Conservation (phyloP, 108 stramenopile species). For the Stephanodiscus minutulus region DNA sequence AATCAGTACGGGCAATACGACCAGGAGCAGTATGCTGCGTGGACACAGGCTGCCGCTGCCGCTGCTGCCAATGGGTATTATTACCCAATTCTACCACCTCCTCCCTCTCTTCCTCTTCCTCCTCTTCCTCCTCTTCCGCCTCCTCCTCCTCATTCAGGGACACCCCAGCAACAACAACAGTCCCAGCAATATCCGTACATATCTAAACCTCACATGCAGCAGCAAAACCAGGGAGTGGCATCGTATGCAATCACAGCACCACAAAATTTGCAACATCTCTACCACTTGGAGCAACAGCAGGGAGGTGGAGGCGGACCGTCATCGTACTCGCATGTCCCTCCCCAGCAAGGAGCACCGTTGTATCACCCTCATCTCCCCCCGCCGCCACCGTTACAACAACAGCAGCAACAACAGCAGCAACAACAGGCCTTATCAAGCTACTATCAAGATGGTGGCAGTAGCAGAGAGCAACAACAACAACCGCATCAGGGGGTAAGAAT, state of each 20-base stretch:
- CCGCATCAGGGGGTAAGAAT: background rate
- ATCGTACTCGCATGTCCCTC: constrained; percentile 5
- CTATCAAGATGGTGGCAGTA: constrained; percentile 12
- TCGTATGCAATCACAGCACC: background rate
- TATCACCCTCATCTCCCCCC: constrained; percentile 5
- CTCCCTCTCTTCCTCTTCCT: constrained; percentile 30
- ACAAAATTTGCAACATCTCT: constrained; percentile 4
- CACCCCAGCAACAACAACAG: constrained; percentile 22
- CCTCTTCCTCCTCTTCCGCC: constrained; percentile 12
- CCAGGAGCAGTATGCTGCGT: constrained; percentile 48
- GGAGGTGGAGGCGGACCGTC: background rate
- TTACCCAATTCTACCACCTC: constrained; percentile 39
- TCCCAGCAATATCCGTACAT: constrained; percentile 31
- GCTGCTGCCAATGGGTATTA: constrained; percentile 39
- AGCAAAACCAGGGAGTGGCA: constrained; percentile 14
- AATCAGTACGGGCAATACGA: constrained; percentile 30
- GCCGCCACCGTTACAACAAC: constrained; percentile 13
- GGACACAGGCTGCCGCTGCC: constrained; percentile 34
- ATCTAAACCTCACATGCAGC: constrained; percentile 14
- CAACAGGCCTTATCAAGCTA: background rate
- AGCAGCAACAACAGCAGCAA: constrained; percentile 1
- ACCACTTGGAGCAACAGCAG: constrained; percentile 3
- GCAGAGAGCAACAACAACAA: constrained; percentile 10
- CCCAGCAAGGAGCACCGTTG: background rate
- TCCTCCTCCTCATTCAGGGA: background rate